Base-by-base conservation (phyloP, 495 filamentous ascomycete genomes). In the Chaetomium fimeti region DNA sequence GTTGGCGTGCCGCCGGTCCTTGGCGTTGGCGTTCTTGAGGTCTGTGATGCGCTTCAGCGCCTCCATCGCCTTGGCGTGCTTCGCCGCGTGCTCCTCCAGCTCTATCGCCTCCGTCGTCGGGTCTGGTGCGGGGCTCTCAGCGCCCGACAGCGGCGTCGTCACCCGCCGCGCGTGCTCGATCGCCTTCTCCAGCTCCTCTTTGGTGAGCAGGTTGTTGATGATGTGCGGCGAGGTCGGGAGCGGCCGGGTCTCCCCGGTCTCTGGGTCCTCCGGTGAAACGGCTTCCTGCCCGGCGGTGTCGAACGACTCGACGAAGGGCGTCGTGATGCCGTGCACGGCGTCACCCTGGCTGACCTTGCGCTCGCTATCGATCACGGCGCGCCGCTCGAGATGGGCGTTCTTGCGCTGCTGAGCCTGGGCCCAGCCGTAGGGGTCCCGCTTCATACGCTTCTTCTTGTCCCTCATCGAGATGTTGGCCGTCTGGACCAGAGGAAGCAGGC, bases 251-350 rank as follows among this genome's bases (percentile, higher is more conserved):
- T 78, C 76, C 38, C 67, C 69, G 2, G 77, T 22, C 6, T 67
- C 66, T 28, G 71, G 73, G 36, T 75, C 76, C 9, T 77, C 68
- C 48, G 76, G 66, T 67, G 76, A 77, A 13, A 72, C 48, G 25
- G 68, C 54, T 7, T 60, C 68, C 62, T 82, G 80, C 38, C 80
- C 80, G 45, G 73, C 83, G 5, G 83, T 83, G 71, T 91, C 88
- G 73, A 98, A 87, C 49, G 90, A 89, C 77, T 90, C 82, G 72
- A 96, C 77, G 75, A 97, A 98, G 42, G 91, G 83, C 15, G 95
- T 97, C 8, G 82, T 72, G 45, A 86, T 76, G 68, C 92, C 93
- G 60, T 86, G 82, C 68, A 98, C 83, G 0, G 93, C 91, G 76
- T 95, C 85, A 29, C 91, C 92, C 56, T 86, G 69, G 32, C 79